Evolutionary conservation across 257 asterid species (phyloP).

Genomic region (Rehmannia glutinosa): DNA sequence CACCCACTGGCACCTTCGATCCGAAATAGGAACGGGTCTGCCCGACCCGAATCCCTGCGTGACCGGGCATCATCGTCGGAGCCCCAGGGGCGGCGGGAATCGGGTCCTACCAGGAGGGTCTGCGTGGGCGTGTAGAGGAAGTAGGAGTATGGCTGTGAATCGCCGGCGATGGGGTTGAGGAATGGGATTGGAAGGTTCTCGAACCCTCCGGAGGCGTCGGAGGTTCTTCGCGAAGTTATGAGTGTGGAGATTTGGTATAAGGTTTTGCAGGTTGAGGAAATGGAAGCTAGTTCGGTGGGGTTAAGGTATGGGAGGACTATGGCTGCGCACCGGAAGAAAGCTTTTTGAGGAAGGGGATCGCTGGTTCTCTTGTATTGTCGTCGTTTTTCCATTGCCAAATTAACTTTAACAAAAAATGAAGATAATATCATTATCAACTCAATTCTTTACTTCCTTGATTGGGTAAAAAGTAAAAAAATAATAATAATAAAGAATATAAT

Average conservation of each 20-base stretch:
- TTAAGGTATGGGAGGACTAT: conserved; percentile 62
- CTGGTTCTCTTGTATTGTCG: neutral
- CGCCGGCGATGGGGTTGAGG: conserved; percentile 34
- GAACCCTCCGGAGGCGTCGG: conserved; percentile 63
- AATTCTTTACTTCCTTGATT: too few relatives aligned
- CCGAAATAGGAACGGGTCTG: conserved; percentile 59
- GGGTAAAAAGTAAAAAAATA: too few relatives aligned
- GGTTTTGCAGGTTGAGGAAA: conserved; percentile 60
- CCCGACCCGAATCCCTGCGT: neutral
- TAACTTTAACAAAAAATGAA: too few relatives aligned
- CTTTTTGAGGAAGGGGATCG: conserved; percentile 9
- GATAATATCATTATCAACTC: too few relatives aligned
- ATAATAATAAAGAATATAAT: too few relatives aligned
- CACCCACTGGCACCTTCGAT: conserved; percentile 67
- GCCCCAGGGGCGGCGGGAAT: conserved; percentile 60
- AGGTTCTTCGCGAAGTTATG: conserved; percentile 45
- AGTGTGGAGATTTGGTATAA: conserved; percentile 36
- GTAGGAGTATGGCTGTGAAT: conserved; percentile 52
- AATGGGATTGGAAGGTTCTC: conserved; percentile 69
- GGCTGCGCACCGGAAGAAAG: conserved; percentile 44
- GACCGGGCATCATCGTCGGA: conserved; percentile 19
- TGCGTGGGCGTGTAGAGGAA: conserved; percentile 65
- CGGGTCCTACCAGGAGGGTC: conserved; percentile 23
- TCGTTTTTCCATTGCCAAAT: conserved; percentile 13
- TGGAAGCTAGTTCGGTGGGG: conserved; percentile 47